These are phyloP conservation scores for Naganishia friedmannii DNA, from an alignment of 768 basidiomycete species.

Conservation along the genomic window DNA sequence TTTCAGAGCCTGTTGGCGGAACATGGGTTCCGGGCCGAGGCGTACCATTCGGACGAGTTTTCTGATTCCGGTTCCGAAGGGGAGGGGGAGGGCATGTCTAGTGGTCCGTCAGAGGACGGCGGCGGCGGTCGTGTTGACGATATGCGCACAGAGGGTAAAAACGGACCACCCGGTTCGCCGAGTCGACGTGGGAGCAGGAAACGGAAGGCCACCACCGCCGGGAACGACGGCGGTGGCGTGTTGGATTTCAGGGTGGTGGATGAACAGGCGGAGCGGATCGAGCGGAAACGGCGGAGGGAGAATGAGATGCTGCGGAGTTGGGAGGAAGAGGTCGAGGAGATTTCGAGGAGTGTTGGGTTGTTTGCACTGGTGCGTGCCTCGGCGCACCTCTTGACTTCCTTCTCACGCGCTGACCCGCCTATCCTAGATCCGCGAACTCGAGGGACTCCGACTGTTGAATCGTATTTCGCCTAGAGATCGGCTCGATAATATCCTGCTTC, in stretches of 20 bases:
- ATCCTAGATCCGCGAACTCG: slow-evolving; percentile 54
- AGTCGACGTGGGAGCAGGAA: slow-evolving; percentile 12
- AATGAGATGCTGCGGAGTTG: slow-evolving; percentile 77
- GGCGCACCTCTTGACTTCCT: neutral
- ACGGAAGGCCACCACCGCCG: slow-evolving; percentile 13
- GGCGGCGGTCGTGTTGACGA: slow-evolving; percentile 48
- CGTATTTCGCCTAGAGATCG: slow-evolving; percentile 45
- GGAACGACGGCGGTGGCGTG: neutral
- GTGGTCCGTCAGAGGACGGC: slow-evolving; percentile 21
- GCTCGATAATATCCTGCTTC: slow-evolving; percentile 47
- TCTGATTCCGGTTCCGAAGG: slow-evolving; percentile 65
- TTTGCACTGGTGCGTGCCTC: slow-evolving; percentile 75
- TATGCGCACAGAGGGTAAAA: slow-evolving; percentile 53
- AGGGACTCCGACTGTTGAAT: slow-evolving; percentile 41
- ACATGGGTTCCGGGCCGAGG: slow-evolving; percentile 61
- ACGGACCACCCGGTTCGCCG: slow-evolving; percentile 43
- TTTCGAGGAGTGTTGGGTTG: slow-evolving; percentile 61
- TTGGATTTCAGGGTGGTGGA: slow-evolving; percentile 57
- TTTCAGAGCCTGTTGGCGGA: slow-evolving; percentile 62
- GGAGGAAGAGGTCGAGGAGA: slow-evolving; percentile 72
- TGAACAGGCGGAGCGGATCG: slow-evolving; percentile 66
- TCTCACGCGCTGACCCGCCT: neutral
- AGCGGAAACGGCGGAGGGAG: slow-evolving; percentile 56
- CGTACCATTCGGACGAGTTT: slow-evolving; percentile 63
- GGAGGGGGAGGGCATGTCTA: slow-evolving; percentile 18